Evolutionary conservation across 1,284 basidiomycete genomes (phyloP).

Genomic region (Trichosporon inkin): DNA sequence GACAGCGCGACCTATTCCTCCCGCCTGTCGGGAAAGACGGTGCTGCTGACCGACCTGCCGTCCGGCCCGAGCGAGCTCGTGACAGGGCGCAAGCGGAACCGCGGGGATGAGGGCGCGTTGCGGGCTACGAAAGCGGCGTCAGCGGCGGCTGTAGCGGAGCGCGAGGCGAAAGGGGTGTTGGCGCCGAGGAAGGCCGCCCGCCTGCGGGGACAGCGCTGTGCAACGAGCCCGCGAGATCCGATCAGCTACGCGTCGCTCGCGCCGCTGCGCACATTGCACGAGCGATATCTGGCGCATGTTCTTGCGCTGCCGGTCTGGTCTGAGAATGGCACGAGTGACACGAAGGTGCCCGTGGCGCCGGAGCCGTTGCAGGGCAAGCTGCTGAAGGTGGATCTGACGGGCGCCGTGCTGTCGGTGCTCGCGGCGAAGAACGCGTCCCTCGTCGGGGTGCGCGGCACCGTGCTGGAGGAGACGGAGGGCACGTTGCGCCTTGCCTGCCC

Average conservation of each 20-base stretch:
- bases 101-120: slow-evolving; percentile 25
- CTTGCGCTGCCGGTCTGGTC: slow-evolving; percentile 25
- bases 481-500: slow-evolving; percentile 49
- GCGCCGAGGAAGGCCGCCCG: not conserved
- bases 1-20: slow-evolving; percentile 28
- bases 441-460: slow-evolving; percentile 45
- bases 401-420: slow-evolving; percentile 37
- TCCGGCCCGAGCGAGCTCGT: slow-evolving; percentile 21
- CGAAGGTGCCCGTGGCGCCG: slow-evolving; percentile 23
- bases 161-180: slow-evolving; percentile 14
- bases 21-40: slow-evolving; percentile 37
- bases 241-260: slow-evolving; percentile 40
- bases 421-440: slow-evolving; percentile 42
- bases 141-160: slow-evolving; percentile 9
- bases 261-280: slow-evolving; percentile 45
- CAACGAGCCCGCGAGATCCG: not conserved
- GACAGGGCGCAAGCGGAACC: slow-evolving; percentile 33
- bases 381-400: slow-evolving; percentile 53
- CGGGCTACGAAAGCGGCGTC: slow-evolving; percentile 20
- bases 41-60: slow-evolving; percentile 26
- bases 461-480: slow-evolving; percentile 52
- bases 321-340: not conserved
- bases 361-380: slow-evolving; percentile 45
- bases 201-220: not conserved
- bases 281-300: slow-evolving; percentile 36